phyloP scores from a whole-genome alignment of 2,329 filamentous ascomycete genomes.

The Monosporascus ibericus region DNA sequence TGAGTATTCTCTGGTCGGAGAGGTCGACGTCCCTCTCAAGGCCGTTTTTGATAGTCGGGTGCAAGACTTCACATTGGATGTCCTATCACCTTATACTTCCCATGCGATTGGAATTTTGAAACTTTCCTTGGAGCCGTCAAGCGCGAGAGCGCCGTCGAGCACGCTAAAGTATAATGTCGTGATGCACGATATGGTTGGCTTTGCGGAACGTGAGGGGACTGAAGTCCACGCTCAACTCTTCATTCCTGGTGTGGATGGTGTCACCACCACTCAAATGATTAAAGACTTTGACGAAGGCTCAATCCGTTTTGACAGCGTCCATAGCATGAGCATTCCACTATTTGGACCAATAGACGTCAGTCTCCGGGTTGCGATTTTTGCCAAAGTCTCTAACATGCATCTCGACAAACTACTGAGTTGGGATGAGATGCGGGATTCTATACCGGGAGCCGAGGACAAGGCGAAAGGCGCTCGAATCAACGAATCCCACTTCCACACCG shows the following conservation, averaged over 20 bases:
- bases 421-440: slow-evolving; percentile 92
- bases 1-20: slow-evolving; percentile 85
- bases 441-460: slow-evolving; percentile 51
- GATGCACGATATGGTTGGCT: slow-evolving; percentile 93
- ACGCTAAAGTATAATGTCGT: slow-evolving; percentile 98
- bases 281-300: slow-evolving; percentile 88
- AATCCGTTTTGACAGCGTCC: slow-evolving; percentile 92
- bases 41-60: slow-evolving; percentile 93
- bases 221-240: slow-evolving; percentile 97
- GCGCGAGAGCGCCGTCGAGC: slow-evolving; percentile 82
- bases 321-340: slow-evolving; percentile 91
- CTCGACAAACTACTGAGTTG: slow-evolving; percentile 95
- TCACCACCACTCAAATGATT: slow-evolving; percentile 93
- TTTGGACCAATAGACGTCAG: slow-evolving; percentile 68
- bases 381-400: slow-evolving; percentile 86
- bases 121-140: slow-evolving; percentile 86
- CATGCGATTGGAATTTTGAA: slow-evolving; percentile 87
- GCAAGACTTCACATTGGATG: slow-evolving; percentile 87
- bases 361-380: slow-evolving; percentile 84
- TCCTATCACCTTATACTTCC: slow-evolving; percentile 86
- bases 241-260: slow-evolving; percentile 81
- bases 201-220: slow-evolving; percentile 90
- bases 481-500: slow-evolving; percentile 86
- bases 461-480: slow-evolving; percentile 64
- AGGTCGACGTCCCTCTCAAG: slow-evolving; percentile 84